Conservation (phyloP, 192 early-diverging fungal species). For the Entomortierella parvispora region DNA sequence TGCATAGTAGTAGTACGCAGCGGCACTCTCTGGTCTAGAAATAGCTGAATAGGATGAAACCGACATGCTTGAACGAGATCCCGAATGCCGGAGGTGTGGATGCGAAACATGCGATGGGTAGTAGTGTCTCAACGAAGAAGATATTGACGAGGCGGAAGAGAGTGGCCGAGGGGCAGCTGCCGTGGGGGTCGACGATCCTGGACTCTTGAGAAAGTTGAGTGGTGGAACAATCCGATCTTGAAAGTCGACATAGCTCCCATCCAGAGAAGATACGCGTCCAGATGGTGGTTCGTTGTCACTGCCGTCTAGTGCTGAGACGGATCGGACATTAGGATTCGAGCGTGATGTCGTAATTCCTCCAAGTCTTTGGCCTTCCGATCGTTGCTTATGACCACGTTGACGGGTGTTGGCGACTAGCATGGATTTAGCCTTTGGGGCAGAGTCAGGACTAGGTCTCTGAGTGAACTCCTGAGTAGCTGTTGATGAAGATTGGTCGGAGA, state of each 20-base stretch:
- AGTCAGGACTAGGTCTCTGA: background rate
- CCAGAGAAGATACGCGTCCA: background rate
- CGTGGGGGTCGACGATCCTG: background rate
- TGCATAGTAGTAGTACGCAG: background rate
- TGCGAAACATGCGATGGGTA: background rate
- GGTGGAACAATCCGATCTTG: constrained; percentile 33
- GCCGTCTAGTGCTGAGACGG: background rate
- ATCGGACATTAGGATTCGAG: no score
- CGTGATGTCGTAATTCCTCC: no score
- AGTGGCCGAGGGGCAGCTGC: background rate
- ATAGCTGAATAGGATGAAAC: background rate
- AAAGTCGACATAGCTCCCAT: constrained; percentile 22
- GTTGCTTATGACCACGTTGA: no score
- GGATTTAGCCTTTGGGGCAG: background rate
- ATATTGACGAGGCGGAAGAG: constrained; percentile 23
- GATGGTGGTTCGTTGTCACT: background rate
- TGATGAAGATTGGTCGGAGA: background rate
- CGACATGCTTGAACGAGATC: background rate
- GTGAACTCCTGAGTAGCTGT: background rate
- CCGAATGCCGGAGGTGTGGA: background rate
- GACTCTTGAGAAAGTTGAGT: background rate
- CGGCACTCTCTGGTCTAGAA: background rate
- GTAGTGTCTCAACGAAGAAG: constrained; percentile 12
- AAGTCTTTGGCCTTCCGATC: no score
- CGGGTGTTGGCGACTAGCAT: background rate